Conservation (phyloP, 805 yeast species). For the Diddensiella santjacobensis region DNA sequence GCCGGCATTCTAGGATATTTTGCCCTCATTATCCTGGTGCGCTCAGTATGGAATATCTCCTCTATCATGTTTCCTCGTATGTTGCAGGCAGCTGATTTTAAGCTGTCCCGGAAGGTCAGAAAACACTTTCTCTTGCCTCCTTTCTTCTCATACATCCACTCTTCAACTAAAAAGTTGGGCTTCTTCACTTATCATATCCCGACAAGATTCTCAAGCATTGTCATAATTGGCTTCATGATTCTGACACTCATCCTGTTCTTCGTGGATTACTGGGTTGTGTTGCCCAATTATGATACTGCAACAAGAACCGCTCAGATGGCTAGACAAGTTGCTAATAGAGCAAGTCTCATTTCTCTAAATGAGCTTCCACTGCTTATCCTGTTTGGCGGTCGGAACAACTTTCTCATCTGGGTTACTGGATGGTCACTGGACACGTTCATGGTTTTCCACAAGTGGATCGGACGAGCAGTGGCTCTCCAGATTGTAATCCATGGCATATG, state of each 20-base stretch:
- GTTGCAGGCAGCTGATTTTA: slow-evolving; percentile 13
- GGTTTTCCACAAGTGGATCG: slow-evolving; percentile 60
- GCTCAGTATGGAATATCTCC: slow-evolving; percentile 7
- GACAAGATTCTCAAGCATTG: slow-evolving; percentile 34
- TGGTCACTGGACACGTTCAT: slow-evolving; percentile 59
- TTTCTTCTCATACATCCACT: slow-evolving; percentile 25
- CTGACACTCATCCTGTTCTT: slow-evolving; percentile 30
- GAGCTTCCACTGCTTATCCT: slow-evolving; percentile 43
- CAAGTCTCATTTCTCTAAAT: slow-evolving; percentile 34
- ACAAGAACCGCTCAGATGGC: slow-evolving; percentile 19
- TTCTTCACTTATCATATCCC: slow-evolving; percentile 30
- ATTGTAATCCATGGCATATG: slow-evolving; percentile 53
- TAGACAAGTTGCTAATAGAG: slow-evolving; percentile 34
- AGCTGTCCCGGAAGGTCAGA: slow-evolving; percentile 20
- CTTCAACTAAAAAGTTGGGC: slow-evolving; percentile 7
- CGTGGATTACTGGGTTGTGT: slow-evolving; percentile 16
- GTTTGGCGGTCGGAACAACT: slow-evolving; percentile 71
- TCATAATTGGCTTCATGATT: slow-evolving; percentile 32
- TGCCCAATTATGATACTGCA: slow-evolving; percentile 11
- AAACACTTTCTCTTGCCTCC: slow-evolving; percentile 28
- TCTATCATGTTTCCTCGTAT: slow-evolving; percentile 15
- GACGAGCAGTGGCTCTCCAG: slow-evolving; percentile 48
- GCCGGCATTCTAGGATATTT: slow-evolving; percentile 14
- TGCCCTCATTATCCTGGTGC: slow-evolving; percentile 10
- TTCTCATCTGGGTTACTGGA: slow-evolving; percentile 59